Percentiles rank a stretch among this genome's conserved stretches.
Conservation (phyloP, 1,139 yeast genomes). For the Hyphopichia pseudoburtonii region DNA sequence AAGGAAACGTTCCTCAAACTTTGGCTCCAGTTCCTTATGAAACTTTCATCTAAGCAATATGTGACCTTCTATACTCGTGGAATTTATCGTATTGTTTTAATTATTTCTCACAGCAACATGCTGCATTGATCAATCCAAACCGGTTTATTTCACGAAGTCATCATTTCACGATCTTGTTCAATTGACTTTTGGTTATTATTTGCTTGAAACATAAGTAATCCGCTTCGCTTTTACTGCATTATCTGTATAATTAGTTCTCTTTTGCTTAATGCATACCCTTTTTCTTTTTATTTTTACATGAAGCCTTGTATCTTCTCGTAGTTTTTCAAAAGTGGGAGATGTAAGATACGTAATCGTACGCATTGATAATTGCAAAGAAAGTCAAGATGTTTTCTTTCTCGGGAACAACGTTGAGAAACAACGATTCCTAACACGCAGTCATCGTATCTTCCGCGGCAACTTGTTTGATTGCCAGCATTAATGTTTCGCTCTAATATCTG, state of each 20-base stretch:
- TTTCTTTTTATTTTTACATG: no score
- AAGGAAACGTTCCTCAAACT: slow-evolving; percentile 88
- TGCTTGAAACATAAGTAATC: neutral
- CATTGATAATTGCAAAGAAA: slow-evolving; percentile 7
- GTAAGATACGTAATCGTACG: slow-evolving; percentile 14
- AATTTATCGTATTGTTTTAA: neutral
- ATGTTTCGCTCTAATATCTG: slow-evolving; percentile 14
- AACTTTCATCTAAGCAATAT: slow-evolving; percentile 88
- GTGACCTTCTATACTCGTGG: no score
- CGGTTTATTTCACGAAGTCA: no score
- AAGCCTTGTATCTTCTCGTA: slow-evolving; percentile 5
- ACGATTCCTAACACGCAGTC: slow-evolving; percentile 8
- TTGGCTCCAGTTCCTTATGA: slow-evolving; percentile 99
- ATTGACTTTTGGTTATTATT: no score
- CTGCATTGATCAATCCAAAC: no score
- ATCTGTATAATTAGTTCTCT: slow-evolving; percentile 17
- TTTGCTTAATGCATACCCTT: slow-evolving; percentile 10
- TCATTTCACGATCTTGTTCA: no score
- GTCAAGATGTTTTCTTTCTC: slow-evolving; percentile 8
- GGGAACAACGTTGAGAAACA: neutral
- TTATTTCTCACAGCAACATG: neutral
- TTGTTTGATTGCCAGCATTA: no score
- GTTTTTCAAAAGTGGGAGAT: neutral
- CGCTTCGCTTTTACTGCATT: neutral
- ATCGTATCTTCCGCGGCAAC: slow-evolving; percentile 12